Evolutionary conservation across 805 yeast species (phyloP), one percentile per base, ranked within the genome.

Genomic region (Candida maltosa): DNA sequence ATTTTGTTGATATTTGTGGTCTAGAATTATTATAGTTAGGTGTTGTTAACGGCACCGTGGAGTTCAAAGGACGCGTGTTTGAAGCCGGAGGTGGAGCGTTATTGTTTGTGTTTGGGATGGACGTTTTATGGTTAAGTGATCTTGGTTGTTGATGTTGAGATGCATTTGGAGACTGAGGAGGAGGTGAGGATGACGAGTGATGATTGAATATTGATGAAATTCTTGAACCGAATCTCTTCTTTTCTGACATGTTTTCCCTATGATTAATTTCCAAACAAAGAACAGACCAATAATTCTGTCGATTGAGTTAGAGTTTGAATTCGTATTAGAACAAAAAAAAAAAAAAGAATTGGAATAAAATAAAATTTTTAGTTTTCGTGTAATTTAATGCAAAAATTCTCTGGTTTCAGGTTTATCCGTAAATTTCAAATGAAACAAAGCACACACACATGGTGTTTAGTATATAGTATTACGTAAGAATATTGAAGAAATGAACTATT

Each of bases 191-290:
- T n/a, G n/a, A n/a, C n/a, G 18, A 21, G 28, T 26, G 41, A 26
- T 24, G 34, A 34, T 48, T 49, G 44, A 60, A 60, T 19, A 60
- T 58, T 10, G 63, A 54, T 32, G 56, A 48, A 22, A 60, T 51
- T 17, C 64, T 51, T 7, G 54, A 43, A 23, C 65, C 63, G 38
- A 60, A 58, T 25, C 49, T 45, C 29, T 46, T 45, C 46, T 38
- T 41, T 39, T 48, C 42, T 42, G 41, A 34, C 41, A 38, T 33
- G 5, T 7, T 28, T 10, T 26, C 9, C 29, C 9, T 11, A 10
- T 26, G 25, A 22, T 11, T 11, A 11, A 22, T 22, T 22, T 12
- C 11, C 25, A n/a, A n/a, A n/a, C n/a, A n/a, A n/a, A n/a, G n/a
- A n/a, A n/a, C n/a, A n/a, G n/a, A n/a, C n/a, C n/a, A n/a, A n/a